Evolutionary conservation across 2,329 filamentous ascomycete species (phyloP).

Genomic region (Daldinia eschscholtzii): DNA sequence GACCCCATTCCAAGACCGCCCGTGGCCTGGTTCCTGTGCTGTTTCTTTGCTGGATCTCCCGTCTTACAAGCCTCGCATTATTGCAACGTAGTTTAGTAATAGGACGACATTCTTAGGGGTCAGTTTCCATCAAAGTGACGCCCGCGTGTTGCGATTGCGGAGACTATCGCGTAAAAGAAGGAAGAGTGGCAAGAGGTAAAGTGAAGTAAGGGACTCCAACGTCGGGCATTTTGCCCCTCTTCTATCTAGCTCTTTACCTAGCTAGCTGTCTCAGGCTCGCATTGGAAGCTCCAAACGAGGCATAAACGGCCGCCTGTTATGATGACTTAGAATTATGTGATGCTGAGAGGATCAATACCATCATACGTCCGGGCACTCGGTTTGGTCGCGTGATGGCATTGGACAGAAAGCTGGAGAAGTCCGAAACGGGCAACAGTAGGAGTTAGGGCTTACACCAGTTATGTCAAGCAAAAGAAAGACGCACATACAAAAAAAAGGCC

Average conservation of each 20-base stretch:
- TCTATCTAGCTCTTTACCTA: constrained; percentile 23
- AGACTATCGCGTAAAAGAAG: constrained; percentile 27
- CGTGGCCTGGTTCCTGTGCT: constrained; percentile 20
- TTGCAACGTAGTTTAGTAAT: constrained; percentile 41
- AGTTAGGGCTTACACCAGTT: constrained; percentile 39
- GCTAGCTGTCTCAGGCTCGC: constrained; percentile 27
- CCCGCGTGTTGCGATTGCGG: constrained; percentile 36
- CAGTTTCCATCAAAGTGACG: constrained; percentile 13
- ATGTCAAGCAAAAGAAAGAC: constrained; percentile 14
- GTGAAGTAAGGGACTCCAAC: constrained; percentile 32
- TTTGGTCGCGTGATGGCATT: constrained; percentile 32
- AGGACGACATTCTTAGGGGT: constrained; percentile 25
- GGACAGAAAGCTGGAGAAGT: constrained; percentile 21
- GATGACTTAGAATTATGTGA: constrained; percentile 37
- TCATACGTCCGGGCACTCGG: constrained; percentile 29
- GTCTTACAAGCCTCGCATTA: constrained; percentile 36
- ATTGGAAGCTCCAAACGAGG: constrained; percentile 15
- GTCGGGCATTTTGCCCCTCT: constrained; percentile 35
- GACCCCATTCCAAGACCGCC: background rate
- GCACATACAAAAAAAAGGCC: constrained; percentile 19
- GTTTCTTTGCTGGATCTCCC: constrained; percentile 13
- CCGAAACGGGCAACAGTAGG: constrained; percentile 32
- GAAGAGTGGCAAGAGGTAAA: constrained; percentile 30
- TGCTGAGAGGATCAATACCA: constrained; percentile 27
- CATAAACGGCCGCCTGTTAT: constrained; percentile 34